Percentiles rank a stretch among this genome's conserved stretches.
phyloP scores from a whole-genome alignment of 2,329 filamentous ascomycete genomes.

The Orbilia blumenaviensis region DNA sequence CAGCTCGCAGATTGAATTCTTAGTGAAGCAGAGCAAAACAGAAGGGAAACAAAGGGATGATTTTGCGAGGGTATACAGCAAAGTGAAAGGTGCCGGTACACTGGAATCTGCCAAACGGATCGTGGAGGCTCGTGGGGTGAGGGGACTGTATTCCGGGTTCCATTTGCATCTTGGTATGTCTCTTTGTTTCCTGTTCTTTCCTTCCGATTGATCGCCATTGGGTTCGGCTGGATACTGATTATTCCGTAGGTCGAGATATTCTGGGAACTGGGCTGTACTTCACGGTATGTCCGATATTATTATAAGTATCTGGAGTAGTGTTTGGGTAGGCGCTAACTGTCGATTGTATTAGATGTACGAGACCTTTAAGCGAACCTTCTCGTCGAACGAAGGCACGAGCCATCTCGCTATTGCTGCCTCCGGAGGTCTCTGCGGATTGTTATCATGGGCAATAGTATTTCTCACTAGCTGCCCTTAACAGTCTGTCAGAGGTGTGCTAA shows the following conservation, averaged over 20 bases:
- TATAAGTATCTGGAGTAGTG: too few relatives aligned
- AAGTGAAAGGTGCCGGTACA: constrained; percentile 69
- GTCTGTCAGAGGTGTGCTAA: constrained; percentile 1
- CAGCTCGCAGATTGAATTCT: constrained; percentile 82
- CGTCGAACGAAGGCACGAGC: constrained; percentile 76
- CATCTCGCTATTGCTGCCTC: constrained; percentile 80
- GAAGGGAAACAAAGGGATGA: constrained; percentile 39
- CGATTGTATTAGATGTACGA: constrained; percentile 72
- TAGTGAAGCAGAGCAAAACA: constrained; percentile 58
- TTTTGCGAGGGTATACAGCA: constrained; percentile 45
- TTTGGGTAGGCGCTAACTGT: background rate
- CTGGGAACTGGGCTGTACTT: constrained; percentile 87
- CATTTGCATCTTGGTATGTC: constrained; percentile 77
- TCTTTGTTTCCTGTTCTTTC: background rate
- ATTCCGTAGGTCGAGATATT: constrained; percentile 75
- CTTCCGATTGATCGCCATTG: too few relatives aligned
- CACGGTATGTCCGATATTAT: constrained; percentile 62
- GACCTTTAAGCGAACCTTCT: constrained; percentile 81
- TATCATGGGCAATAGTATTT: constrained; percentile 75
- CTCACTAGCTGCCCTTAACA: background rate
- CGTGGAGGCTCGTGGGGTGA: constrained; percentile 75
- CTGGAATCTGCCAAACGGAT: constrained; percentile 79
- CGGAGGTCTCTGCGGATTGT: constrained; percentile 81
- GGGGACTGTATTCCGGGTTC: constrained; percentile 82
- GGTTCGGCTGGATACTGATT: background rate